Percentiles rank a stretch among this genome's conserved stretches.
phyloP scores from a whole-genome alignment of 108 stramenopile species.

The Skeletonema menzelii region DNA sequence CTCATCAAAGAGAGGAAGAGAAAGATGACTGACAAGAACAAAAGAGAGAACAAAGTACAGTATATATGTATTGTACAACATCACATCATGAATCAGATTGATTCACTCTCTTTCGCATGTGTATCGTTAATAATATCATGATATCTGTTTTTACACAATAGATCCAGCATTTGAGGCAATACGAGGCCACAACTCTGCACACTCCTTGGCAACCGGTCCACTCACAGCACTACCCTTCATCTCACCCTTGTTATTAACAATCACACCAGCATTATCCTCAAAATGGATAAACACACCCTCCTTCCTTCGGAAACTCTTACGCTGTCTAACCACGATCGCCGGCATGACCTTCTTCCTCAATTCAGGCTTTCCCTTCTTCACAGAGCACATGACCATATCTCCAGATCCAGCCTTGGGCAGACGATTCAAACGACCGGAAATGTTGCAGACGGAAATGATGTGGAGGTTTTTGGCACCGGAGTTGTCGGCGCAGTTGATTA shows the following conservation, averaged over 20 bases:
- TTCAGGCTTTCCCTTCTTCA: slow-evolving; percentile 99
- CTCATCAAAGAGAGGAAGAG: too few species aligned
- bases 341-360: slow-evolving; percentile 99
- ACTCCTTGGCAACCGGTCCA: slow-evolving; percentile 99
- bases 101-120: not conserved
- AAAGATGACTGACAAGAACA: too few species aligned
- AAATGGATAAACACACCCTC: slow-evolving; percentile 99
- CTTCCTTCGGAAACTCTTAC: slow-evolving; percentile 99
- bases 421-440: slow-evolving; percentile 97
- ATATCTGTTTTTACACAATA: slow-evolving; percentile 80
- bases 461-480: slow-evolving; percentile 99
- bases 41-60: too few species aligned
- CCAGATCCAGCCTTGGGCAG: slow-evolving; percentile 96
- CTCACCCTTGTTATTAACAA: slow-evolving; percentile 99
- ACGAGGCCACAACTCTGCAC: slow-evolving; percentile 99
- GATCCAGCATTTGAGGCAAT: slow-evolving; percentile 98
- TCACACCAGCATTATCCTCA: slow-evolving; percentile 99
- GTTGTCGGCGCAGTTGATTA: slow-evolving; percentile 99
- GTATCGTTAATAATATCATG: not conserved
- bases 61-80: not conserved
- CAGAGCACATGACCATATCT: slow-evolving; percentile 99
- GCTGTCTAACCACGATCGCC: slow-evolving; percentile 96
- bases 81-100: too few species aligned
- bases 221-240: slow-evolving; percentile 99
- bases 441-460: slow-evolving; percentile 98